Conservation (phyloP, 371 early-diverging fungal species). For the Syncephalastrum monosporum region DNA sequence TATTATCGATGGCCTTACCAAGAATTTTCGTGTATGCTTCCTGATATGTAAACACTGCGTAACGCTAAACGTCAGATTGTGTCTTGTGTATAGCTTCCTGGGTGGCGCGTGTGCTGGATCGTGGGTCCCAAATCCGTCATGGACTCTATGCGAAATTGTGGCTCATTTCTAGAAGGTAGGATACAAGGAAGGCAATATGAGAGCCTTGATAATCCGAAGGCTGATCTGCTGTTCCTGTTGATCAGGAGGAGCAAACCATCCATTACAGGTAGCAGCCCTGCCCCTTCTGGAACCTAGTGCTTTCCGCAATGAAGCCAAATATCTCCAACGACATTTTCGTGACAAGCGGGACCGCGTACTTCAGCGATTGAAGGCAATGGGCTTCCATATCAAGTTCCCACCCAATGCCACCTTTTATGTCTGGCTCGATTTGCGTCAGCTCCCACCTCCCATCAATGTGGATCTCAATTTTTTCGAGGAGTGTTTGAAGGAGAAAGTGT, state of each 20-base stretch:
- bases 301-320: conserved; percentile 38
- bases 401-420: conserved; percentile 54
- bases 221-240: not conserved
- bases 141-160: conserved; percentile 45
- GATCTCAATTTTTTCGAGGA: conserved; percentile 54
- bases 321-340: conserved; percentile 45
- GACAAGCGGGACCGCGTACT: conserved; percentile 47
- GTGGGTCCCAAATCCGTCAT: conserved; percentile 50
- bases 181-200: no score
- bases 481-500: conserved; percentile 51
- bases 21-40: conserved; percentile 38
- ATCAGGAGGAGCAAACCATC: conserved; percentile 50
- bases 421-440: conserved; percentile 44
- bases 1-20: conserved; percentile 43
- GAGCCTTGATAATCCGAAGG: not conserved
- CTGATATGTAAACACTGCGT: not conserved
- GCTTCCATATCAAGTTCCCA: conserved; percentile 31
- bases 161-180: conserved; percentile 49
- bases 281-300: conserved; percentile 42
- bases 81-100: conserved; percentile 36
- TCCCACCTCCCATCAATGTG: conserved; percentile 48
- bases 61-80: not conserved
- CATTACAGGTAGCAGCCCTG: conserved; percentile 45
- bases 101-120: conserved; percentile 58
- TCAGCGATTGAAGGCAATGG: conserved; percentile 31